Evolutionary conservation across 2,329 filamentous ascomycete genomes (phyloP), one percentile per base, ranked within the genome.

Genomic region (Gnomoniopsis sp.): DNA sequence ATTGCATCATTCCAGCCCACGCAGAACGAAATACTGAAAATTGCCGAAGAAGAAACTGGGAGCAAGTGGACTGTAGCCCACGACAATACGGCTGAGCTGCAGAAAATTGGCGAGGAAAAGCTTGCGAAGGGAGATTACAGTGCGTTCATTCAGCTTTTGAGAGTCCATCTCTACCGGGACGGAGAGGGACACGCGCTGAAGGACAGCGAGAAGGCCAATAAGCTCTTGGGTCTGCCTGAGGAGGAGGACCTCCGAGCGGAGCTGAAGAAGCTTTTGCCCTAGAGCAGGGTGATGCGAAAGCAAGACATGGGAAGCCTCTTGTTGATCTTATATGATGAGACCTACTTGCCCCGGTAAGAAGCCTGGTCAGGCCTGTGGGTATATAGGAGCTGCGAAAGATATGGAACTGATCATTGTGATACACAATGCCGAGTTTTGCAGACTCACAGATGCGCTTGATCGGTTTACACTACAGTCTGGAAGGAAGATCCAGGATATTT

Each of bases 1-100:
- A 71, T 88, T 17, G 64, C 82, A 2, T 85, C 80, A 0, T 83
- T 87, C 64, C 78, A 78, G 33, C 77, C 80, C 0, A 79, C 80
- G 1, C 85, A 88, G 69, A 81, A 82, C 19, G 76, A 88, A 62
- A 70, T 89, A 1, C 66, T 88, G 1, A 69, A 72, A 14, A 67
- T 77, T 0, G 71, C 82, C 2, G 82, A 89, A 69, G 77, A 79
- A 58, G 71, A 77, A 12, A 82, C 80, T 0, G 79, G 78, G 2
- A 66, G 71, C 19, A 79, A 80, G 60, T 87, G 79, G 75, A 72
- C 74, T 0, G 72, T 86, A 2, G 75, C 72, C 3, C 69, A 68
- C 7, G 59, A 69, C 10, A 68, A 63, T 11, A 70, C 72, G 21
- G 66, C 63, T 0, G 75, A 76, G 10, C 61, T 74, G 52, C 66